These are phyloP conservation scores for Candida pseudocylindracea DNA, from an alignment of 1,139 yeast species.

Conservation along the genomic window DNA sequence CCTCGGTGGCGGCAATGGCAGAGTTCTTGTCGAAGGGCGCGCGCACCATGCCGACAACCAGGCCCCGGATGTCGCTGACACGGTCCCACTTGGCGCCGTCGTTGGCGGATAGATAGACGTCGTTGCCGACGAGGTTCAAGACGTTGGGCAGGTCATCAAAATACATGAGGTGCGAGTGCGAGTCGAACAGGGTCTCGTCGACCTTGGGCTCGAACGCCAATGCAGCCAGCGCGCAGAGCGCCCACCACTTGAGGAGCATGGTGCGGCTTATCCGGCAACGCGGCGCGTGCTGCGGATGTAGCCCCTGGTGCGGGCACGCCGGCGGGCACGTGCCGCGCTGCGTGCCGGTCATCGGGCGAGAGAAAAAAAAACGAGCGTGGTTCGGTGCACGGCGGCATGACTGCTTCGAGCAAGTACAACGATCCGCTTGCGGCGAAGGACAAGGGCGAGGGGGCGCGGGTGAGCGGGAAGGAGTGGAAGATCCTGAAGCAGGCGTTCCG, in stretches of 20 bases:
- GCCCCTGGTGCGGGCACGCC: background rate
- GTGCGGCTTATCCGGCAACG: background rate
- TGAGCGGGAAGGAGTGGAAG: slow-evolving; percentile 37
- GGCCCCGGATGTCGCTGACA: slow-evolving; percentile 11
- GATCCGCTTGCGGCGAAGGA: slow-evolving; percentile 9
- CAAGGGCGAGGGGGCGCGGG: slow-evolving; percentile 19
- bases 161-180: slow-evolving; percentile 10
- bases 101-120: slow-evolving; percentile 23
- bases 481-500: slow-evolving; percentile 27
- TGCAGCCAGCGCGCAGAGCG: background rate
- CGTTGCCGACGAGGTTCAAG: slow-evolving; percentile 11
- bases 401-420: slow-evolving; percentile 4
- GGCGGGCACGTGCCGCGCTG: background rate
- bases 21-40: slow-evolving; percentile 22
- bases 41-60: slow-evolving; percentile 9
- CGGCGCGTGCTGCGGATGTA: background rate
- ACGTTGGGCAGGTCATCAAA: slow-evolving; percentile 35
- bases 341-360: background rate
- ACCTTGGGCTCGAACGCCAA: slow-evolving; percentile 4
- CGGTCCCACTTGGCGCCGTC: slow-evolving; percentile 34
- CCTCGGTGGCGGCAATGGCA: slow-evolving; percentile 27
- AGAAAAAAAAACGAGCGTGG: background rate
- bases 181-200: background rate
- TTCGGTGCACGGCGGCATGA: background rate
- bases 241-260: background rate